phyloP scores from a whole-genome alignment of 768 basidiomycete species.

The Psilocybe tampanensis region DNA sequence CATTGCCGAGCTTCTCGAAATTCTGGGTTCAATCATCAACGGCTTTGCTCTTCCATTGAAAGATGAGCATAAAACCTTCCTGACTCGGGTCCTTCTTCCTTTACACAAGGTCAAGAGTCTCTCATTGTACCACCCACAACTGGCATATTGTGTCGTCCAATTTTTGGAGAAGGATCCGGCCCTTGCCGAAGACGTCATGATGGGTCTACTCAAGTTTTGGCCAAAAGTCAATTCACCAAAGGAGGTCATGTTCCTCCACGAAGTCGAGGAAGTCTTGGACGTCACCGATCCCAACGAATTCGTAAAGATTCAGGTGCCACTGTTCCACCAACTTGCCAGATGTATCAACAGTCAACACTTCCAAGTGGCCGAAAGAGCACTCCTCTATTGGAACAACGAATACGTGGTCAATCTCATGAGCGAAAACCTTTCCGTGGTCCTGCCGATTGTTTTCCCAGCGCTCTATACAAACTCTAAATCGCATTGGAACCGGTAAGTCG shows the following conservation, averaged over 20 bases:
- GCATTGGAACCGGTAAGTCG: slow-evolving; percentile 95
- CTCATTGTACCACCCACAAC: slow-evolving; percentile 98
- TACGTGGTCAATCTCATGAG: slow-evolving; percentile 99
- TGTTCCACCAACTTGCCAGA: slow-evolving; percentile 93
- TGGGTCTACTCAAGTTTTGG: slow-evolving; percentile 97
- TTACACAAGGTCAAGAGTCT: slow-evolving; percentile 97
- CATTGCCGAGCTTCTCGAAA: slow-evolving; percentile 97
- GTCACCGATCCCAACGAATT: slow-evolving; percentile 97
- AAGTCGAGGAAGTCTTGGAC: slow-evolving; percentile 98
- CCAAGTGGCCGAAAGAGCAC: slow-evolving; percentile 96
- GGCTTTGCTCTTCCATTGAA: slow-evolving; percentile 98
- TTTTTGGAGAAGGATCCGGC: slow-evolving; percentile 95
- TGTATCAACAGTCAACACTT: slow-evolving; percentile 99
- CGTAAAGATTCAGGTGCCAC: slow-evolving; percentile 88
- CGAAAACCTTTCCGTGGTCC: slow-evolving; percentile 84
- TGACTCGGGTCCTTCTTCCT: slow-evolving; percentile 91
- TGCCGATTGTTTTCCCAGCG: slow-evolving; percentile 97
- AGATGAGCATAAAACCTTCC: slow-evolving; percentile 98
- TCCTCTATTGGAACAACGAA: slow-evolving; percentile 99
- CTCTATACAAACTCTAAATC: slow-evolving; percentile 94
- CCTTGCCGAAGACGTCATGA: slow-evolving; percentile 93
- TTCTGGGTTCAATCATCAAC: slow-evolving; percentile 98
- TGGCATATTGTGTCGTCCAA: slow-evolving; percentile 99
- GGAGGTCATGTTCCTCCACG: slow-evolving; percentile 99
- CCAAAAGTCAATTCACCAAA: slow-evolving; percentile 99